A percentile compares a stretch with the other conserved stretches of the same genome.
These are phyloP conservation scores for Blechomonas ayalai DNA, from an alignment of 208 protist genomes.

Conservation along the genomic window DNA sequence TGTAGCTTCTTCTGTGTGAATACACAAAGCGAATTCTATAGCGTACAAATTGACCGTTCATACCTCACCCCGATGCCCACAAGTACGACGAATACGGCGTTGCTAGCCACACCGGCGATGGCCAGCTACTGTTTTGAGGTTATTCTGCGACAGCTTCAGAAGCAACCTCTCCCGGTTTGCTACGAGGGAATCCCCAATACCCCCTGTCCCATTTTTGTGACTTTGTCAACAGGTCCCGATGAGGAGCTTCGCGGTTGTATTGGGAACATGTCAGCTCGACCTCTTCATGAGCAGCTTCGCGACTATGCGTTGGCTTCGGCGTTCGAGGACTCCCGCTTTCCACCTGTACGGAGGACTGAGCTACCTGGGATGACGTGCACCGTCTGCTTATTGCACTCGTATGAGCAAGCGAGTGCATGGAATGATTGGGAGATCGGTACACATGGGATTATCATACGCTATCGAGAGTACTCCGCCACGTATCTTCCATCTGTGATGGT, in stretches of 20 bases:
- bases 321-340: slow-evolving; percentile 73
- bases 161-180: slow-evolving; percentile 24
- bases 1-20: background rate
- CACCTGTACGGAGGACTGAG: slow-evolving; percentile 47
- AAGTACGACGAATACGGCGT: too few relatives aligned
- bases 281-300: slow-evolving; percentile 60
- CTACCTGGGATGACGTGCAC: slow-evolving; percentile 60
- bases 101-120: slow-evolving; percentile 74
- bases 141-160: slow-evolving; percentile 31
- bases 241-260: slow-evolving; percentile 80
- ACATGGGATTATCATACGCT: slow-evolving; percentile 68
- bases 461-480: slow-evolving; percentile 58
- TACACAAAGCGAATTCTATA: background rate
- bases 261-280: slow-evolving; percentile 53
- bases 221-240: slow-evolving; percentile 35
- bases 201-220: slow-evolving; percentile 73
- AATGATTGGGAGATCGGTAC: slow-evolving; percentile 77
- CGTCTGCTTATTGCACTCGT: slow-evolving; percentile 78
- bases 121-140: slow-evolving; percentile 81
- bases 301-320: slow-evolving; percentile 62
- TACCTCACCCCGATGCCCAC: background rate
- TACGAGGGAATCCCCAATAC: slow-evolving; percentile 47
- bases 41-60: background rate
- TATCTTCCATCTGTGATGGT: slow-evolving; percentile 74
- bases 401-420: slow-evolving; percentile 63